These are phyloP conservation scores for Saturnispora kantuleensis DNA, from an alignment of 805 yeast genomes.

Conservation along the genomic window DNA sequence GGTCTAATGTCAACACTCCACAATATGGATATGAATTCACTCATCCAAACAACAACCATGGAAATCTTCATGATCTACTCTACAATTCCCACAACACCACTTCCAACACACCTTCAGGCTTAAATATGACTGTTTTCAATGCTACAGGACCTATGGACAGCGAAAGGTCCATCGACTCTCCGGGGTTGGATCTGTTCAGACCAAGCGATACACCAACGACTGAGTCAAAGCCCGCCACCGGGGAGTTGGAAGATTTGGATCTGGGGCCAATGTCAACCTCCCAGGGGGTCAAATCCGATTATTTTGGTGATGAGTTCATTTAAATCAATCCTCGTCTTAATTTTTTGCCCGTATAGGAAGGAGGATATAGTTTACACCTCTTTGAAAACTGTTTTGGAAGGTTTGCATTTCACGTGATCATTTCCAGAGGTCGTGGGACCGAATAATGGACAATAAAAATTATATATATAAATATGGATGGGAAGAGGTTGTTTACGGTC, in stretches of 20 bases:
- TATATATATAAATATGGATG: too few species aligned
- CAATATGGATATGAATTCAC: background rate
- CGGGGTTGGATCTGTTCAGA: constrained; percentile 11
- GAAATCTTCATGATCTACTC: constrained; percentile 3
- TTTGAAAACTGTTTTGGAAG: too few species aligned
- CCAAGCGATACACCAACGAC: constrained; percentile 4
- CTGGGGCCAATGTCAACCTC: constrained; percentile 2
- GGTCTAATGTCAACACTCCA: constrained; percentile 4
- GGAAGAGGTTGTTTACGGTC: too few species aligned
- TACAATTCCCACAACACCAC: too few species aligned
- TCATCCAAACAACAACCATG: background rate
- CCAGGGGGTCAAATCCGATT: constrained; percentile 2
- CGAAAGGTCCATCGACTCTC: constrained; percentile 10
- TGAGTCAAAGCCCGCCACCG: background rate
- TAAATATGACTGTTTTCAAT: constrained; percentile 9
- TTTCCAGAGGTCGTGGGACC: too few species aligned
- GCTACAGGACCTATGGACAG: constrained; percentile 10
- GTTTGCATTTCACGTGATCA: too few species aligned
- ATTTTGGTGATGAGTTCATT: constrained; percentile 5
- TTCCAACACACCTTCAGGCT: background rate
- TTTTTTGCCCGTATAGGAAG: too few species aligned
- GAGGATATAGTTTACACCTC: too few species aligned
- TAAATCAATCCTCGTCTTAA: background rate
- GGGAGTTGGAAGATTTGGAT: constrained; percentile 4
- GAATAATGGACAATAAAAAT: too few species aligned